A percentile compares a stretch with the other conserved stretches of the same genome.
These are phyloP conservation scores for Xylaria acuta DNA, from an alignment of 495 filamentous ascomycete genomes.

Conservation along the genomic window DNA sequence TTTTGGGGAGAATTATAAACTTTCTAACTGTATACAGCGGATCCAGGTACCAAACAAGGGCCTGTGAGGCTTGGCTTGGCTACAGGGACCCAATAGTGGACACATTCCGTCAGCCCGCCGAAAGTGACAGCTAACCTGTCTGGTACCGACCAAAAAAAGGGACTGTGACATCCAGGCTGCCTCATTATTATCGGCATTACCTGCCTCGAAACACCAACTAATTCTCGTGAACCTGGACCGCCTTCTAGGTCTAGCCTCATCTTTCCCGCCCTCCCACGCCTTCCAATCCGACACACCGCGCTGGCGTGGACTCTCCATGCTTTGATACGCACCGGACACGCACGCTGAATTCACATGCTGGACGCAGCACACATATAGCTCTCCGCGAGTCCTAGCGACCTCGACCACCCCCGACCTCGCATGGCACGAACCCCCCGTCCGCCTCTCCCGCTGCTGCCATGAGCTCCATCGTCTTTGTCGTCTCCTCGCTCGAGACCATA, in stretches of 20 bases:
- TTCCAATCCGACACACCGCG: not conserved
- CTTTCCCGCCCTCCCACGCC: not conserved
- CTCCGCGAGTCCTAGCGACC: constrained; percentile 21
- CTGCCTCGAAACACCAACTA: not conserved
- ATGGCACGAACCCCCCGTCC: constrained; percentile 46
- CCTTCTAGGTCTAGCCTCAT: not conserved
- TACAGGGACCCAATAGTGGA: not conserved
- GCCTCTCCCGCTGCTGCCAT: constrained; percentile 66
- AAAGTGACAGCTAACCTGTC: not conserved
- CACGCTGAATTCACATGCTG: constrained; percentile 14
- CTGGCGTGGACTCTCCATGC: not conserved
- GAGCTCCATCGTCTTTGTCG: constrained; percentile 93
- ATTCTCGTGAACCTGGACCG: not conserved
- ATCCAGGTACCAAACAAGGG: too few relatives aligned
- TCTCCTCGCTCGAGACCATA: constrained; percentile 89
- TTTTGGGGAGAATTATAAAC: too few relatives aligned
- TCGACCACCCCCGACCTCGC: constrained; percentile 35
- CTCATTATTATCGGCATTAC: not conserved
- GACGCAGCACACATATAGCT: not conserved
- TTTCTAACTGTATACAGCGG: too few relatives aligned
- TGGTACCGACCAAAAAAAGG: constrained; percentile 4
- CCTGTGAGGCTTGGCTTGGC: constrained; percentile 10
- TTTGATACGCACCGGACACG: not conserved
- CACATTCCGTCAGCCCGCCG: constrained; percentile 18
- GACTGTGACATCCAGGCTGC: constrained; percentile 10